These are phyloP conservation scores for Boletus rex-veris DNA, from an alignment of 768 basidiomycete genomes.

Conservation along the genomic window DNA sequence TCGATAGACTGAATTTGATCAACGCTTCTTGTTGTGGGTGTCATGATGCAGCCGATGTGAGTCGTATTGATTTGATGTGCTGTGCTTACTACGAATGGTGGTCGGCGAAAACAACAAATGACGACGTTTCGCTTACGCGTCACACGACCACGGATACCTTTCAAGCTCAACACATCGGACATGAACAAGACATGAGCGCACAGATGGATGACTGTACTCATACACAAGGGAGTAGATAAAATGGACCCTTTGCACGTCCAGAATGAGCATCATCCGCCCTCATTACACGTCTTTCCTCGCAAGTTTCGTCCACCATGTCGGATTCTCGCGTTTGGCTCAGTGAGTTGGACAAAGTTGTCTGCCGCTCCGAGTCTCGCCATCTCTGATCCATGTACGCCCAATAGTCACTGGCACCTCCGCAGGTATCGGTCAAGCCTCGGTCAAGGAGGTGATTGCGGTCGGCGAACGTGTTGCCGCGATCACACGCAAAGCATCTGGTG, in stretches of 20 bases:
- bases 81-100: too few relatives aligned
- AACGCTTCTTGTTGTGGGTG: too few relatives aligned
- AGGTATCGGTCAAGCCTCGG: slow-evolving; percentile 36
- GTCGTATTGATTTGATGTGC: too few relatives aligned
- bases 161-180: too few relatives aligned
- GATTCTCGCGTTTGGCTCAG: slow-evolving; percentile 25
- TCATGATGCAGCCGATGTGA: too few relatives aligned
- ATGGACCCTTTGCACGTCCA: background rate
- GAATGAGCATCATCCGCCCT: background rate
- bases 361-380: background rate
- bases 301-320: slow-evolving; percentile 8
- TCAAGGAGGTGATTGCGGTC: slow-evolving; percentile 22
- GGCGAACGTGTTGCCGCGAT: slow-evolving; percentile 31
- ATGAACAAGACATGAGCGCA: too few relatives aligned
- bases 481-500: slow-evolving; percentile 22
- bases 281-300: background rate
- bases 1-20: too few relatives aligned
- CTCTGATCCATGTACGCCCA: background rate
- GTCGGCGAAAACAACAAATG: too few relatives aligned
- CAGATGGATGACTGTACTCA: too few relatives aligned
- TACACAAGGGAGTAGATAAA: slow-evolving; percentile 10
- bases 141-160: too few relatives aligned
- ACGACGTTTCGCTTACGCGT: too few relatives aligned
- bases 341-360: background rate
- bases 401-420: slow-evolving; percentile 41